Conservation (phyloP, 352 stramenopile species). For the Globisporangium alternatum region DNA sequence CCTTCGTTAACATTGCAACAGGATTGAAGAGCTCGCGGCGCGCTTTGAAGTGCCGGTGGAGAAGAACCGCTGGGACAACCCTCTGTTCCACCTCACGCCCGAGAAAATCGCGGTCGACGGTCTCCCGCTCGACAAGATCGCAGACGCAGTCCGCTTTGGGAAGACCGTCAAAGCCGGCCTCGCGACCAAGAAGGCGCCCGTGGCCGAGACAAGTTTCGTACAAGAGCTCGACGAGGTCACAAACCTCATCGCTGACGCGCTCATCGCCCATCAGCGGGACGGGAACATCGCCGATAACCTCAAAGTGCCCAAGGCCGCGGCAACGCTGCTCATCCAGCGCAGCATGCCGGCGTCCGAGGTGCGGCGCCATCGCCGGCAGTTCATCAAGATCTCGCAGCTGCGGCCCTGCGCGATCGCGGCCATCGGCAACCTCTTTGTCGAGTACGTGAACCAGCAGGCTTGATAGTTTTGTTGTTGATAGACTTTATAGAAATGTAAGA, state of each 20-base stretch:
- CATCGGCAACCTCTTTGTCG: constrained; percentile 69
- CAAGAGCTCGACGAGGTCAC: constrained; percentile 69
- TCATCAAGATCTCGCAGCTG: constrained; percentile 75
- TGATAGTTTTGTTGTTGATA: constrained; percentile 19
- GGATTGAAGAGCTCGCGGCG: constrained; percentile 80
- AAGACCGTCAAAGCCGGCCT: constrained; percentile 69
- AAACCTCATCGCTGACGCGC: constrained; percentile 45
- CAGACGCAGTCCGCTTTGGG: constrained; percentile 51
- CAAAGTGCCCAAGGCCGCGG: constrained; percentile 32
- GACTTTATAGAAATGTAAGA: not conserved
- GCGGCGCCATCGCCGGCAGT: constrained; percentile 74
- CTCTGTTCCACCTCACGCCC: constrained; percentile 72
- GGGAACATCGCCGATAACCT: constrained; percentile 51
- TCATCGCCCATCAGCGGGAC: constrained; percentile 66
- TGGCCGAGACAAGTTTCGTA: constrained; percentile 66
- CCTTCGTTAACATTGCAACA: constrained; percentile 11
- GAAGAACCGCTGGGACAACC: constrained; percentile 94
- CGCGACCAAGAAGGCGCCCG: constrained; percentile 56
- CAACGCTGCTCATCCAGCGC: constrained; percentile 37
- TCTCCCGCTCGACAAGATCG: constrained; percentile 47
- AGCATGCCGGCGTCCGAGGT: constrained; percentile 53
- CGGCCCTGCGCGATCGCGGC: constrained; percentile 43
- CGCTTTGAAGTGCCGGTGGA: constrained; percentile 90
- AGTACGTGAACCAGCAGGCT: constrained; percentile 74
- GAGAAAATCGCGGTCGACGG: constrained; percentile 35